Evolutionary conservation across 2,329 filamentous ascomycete genomes (phyloP), one percentile per base, ranked within the genome.

Genomic region (Cladosporium colombiae): DNA sequence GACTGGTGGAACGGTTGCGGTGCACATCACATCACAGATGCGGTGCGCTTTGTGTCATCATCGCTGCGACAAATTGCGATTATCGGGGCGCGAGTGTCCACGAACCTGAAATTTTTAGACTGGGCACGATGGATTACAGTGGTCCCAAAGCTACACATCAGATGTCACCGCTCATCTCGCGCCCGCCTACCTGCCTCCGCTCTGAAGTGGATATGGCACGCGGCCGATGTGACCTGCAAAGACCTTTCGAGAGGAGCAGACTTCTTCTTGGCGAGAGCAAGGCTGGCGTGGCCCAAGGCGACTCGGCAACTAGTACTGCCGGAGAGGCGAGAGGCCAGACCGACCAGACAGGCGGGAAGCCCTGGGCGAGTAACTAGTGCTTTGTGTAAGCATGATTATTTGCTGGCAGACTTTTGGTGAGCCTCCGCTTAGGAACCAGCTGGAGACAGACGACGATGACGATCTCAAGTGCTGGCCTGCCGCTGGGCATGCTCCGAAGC

Each of bases 111-210:
- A 21, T 44, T 44, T 46, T 46, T 46, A 23, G 33, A 35, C 18
- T 31, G 27, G 52, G 50, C 61, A 56, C 61, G 61, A 63, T 63
- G 61, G 50, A 63, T 63, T 21, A 16, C 61, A 46, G 50, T 63
- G 61, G 56, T n/a, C 50, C 35, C 27, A 18, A 44, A 29, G 10
- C 25, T 37, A 27, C 14, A 63, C 33, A 3, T n/a, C n/a, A 33
- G 16, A 35, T 37, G 59, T 56, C 49, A 63, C 50, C 61, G 61
- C 61, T 63, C 61, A 63, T 63, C 61, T 53, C 46, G 60, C 50
- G 27, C 27, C 29, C 11, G 23, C 23, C n/a, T 33, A n/a, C 31
- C 33, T 25, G 33, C 50, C 61, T 56, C 37, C 61, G 50, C 50
- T 52, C 21, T 23, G 55, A 23, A 62, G 61, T 63, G 61, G 61